Evolutionary conservation across 192 early-diverging fungal species (phyloP).

Genomic region (Umbelopsis isabellina): DNA sequence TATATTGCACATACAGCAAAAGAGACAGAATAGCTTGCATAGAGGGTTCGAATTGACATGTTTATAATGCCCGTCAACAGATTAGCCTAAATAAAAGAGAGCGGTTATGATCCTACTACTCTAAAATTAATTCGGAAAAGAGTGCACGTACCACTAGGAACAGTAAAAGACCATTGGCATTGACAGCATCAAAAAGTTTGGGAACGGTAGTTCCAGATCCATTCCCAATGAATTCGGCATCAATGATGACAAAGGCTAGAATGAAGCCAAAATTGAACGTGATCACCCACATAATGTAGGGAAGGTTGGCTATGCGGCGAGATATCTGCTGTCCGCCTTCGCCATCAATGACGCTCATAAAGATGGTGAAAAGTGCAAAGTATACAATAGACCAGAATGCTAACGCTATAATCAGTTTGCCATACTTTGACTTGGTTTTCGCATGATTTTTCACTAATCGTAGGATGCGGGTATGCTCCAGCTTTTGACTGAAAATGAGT

Average conservation of each 20-base stretch:
- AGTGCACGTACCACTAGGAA: conserved; percentile 72
- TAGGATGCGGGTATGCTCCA: background rate
- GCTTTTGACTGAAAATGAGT: conserved; percentile 53
- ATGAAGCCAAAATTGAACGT: conserved; percentile 71
- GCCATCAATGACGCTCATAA: conserved; percentile 36
- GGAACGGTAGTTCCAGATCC: conserved; percentile 57
- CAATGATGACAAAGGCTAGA: conserved; percentile 58
- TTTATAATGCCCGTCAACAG: conserved; percentile 87
- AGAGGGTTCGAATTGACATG: conserved; percentile 77
- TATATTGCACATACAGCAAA: conserved; percentile 56
- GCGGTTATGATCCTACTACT: too few relatives aligned
- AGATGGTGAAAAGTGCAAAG: background rate
- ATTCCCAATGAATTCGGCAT: background rate
- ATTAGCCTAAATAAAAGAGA: conserved; percentile 68
- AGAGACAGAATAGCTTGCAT: conserved; percentile 46
- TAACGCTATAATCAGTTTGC: conserved; percentile 10
- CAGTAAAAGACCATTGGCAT: conserved; percentile 78
- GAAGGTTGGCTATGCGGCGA: conserved; percentile 73
- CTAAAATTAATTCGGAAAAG: background rate
- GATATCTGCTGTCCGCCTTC: conserved; percentile 65
- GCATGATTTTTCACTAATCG: background rate
- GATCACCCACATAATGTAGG: conserved; percentile 81
- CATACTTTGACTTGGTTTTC: conserved; percentile 41
- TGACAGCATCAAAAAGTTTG: conserved; percentile 67
- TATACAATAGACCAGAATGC: background rate